A percentile compares a stretch with the other conserved stretches of the same genome.
Evolutionary conservation across 768 basidiomycete species (phyloP).

Genomic region (Artomyces pyxidatus): DNA sequence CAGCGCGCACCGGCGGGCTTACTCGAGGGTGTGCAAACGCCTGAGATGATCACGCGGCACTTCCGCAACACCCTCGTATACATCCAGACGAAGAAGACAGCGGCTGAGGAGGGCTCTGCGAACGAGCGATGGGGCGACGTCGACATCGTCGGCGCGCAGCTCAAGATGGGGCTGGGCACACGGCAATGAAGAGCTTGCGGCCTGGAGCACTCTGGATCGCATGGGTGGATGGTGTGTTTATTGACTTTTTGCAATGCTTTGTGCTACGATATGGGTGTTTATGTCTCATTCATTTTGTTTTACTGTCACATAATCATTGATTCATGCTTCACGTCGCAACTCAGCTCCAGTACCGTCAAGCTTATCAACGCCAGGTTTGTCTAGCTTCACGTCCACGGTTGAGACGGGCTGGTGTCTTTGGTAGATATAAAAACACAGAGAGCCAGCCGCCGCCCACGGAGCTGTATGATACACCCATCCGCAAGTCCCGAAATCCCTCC

Average conservation of each 20-base stretch:
- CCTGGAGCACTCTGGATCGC: too few species aligned
- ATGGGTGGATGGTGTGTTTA: not conserved
- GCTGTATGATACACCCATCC: not conserved
- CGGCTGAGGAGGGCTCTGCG: slow-evolving; percentile 32
- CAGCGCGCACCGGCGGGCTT: slow-evolving; percentile 83
- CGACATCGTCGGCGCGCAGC: slow-evolving; percentile 76
- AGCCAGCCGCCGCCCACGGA: not conserved
- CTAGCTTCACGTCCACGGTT: not conserved
- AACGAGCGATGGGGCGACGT: slow-evolving; percentile 69
- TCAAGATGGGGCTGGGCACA: slow-evolving; percentile 67
- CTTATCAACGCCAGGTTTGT: not conserved
- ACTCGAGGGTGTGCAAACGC: slow-evolving; percentile 86
- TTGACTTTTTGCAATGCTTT: not conserved
- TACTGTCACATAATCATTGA: not conserved
- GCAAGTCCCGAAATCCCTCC: too few species aligned
- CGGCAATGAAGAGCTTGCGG: too few species aligned
- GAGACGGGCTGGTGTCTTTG: not conserved
- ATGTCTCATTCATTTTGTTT: not conserved
- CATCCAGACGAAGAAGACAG: slow-evolving; percentile 71
- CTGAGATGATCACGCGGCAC: slow-evolving; percentile 90
- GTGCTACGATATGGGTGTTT: not conserved
- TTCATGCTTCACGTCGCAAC: not conserved
- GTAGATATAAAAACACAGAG: not conserved
- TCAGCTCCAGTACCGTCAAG: not conserved
- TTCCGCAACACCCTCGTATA: slow-evolving; percentile 86